Conservation (phyloP, 2,329 filamentous ascomycete genomes). For the Neoscytalidium dimidiatum region DNA sequence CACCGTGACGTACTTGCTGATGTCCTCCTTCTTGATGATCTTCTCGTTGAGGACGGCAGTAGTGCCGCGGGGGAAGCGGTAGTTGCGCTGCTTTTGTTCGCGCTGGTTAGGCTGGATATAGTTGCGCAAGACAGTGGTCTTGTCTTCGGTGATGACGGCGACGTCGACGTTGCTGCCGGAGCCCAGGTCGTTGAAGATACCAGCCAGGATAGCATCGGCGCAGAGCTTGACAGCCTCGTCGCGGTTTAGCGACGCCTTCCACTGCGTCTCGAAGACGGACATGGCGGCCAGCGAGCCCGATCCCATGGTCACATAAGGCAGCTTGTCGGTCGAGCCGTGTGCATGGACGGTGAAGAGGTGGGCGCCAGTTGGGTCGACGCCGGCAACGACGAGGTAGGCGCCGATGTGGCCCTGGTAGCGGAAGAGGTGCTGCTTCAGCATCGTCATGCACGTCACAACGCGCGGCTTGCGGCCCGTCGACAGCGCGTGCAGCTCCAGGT, state of each 20-base stretch:
- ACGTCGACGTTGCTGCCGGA: constrained; percentile 98
- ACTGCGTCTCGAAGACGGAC: constrained; percentile 96
- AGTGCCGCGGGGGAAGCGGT: constrained; percentile 87
- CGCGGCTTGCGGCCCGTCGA: constrained; percentile 95
- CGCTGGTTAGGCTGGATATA: constrained; percentile 92
- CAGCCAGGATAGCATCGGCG: constrained; percentile 85
- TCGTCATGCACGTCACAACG: constrained; percentile 98
- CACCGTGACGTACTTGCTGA: constrained; percentile 91
- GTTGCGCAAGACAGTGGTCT: constrained; percentile 91
- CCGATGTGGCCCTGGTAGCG: constrained; percentile 97
- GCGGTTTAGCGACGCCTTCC: constrained; percentile 75
- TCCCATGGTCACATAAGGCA: constrained; percentile 99
- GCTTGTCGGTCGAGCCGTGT: constrained; percentile 96
- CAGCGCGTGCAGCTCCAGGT: constrained; percentile 95
- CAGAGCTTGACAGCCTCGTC: constrained; percentile 83
- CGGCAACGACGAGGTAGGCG: constrained; percentile 95
- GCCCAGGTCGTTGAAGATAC: constrained; percentile 98
- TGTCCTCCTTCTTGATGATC: constrained; percentile 89
- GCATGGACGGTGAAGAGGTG: constrained; percentile 98
- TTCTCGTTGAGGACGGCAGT: constrained; percentile 96
- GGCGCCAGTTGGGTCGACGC: constrained; percentile 91
- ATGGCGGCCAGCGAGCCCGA: constrained; percentile 95
- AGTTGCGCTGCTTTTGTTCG: constrained; percentile 88
- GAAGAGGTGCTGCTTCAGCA: constrained; percentile 99
- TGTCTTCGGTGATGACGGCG: constrained; percentile 90